A percentile compares a stretch with the other conserved stretches of the same genome.
phyloP scores from a whole-genome alignment of 2,329 filamentous ascomycete genomes.

The Aspergillus sp. region DNA sequence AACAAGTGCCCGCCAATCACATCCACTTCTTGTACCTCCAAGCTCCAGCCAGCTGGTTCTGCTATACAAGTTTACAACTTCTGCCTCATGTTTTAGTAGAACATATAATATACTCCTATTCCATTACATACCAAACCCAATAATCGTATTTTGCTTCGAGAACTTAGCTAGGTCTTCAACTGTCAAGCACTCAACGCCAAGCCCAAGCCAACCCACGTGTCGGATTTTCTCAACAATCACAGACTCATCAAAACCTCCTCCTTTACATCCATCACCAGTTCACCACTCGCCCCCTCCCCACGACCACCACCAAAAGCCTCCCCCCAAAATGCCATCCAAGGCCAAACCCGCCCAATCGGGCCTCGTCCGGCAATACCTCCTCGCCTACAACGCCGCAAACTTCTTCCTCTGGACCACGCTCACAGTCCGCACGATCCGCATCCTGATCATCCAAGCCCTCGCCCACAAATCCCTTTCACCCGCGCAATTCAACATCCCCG shows the following conservation, averaged over 20 bases:
- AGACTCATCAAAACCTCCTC: not conserved
- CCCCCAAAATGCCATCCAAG: not conserved
- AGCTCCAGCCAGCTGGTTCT: too few relatives aligned
- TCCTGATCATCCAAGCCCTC: slow-evolving; percentile 53
- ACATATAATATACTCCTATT: too few relatives aligned
- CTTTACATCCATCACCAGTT: not conserved
- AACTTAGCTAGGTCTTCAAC: too few relatives aligned
- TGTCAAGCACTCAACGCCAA: not conserved
- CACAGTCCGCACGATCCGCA: slow-evolving; percentile 65
- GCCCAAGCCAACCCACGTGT: not conserved
- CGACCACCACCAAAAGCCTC: not conserved
- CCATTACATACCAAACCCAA: too few relatives aligned
- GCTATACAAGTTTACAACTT: too few relatives aligned
- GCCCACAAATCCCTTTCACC: slow-evolving; percentile 17
- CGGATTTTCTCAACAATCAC: not conserved
- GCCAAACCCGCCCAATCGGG: slow-evolving; percentile 31
- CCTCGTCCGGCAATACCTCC: slow-evolving; percentile 66
- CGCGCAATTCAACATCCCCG: slow-evolving; percentile 33
- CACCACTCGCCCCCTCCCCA: not conserved
- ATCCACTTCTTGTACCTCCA: too few relatives aligned
- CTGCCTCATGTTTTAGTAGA: too few relatives aligned
- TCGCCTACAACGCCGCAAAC: slow-evolving; percentile 80
- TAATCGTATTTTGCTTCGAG: too few relatives aligned
- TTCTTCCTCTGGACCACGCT: slow-evolving; percentile 76
- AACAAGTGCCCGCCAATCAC: too few relatives aligned